Percentiles rank a stretch among this genome's conserved stretches.
Conservation (phyloP, 371 early-diverging fungal genomes). For the Rhizopus sp. region DNA sequence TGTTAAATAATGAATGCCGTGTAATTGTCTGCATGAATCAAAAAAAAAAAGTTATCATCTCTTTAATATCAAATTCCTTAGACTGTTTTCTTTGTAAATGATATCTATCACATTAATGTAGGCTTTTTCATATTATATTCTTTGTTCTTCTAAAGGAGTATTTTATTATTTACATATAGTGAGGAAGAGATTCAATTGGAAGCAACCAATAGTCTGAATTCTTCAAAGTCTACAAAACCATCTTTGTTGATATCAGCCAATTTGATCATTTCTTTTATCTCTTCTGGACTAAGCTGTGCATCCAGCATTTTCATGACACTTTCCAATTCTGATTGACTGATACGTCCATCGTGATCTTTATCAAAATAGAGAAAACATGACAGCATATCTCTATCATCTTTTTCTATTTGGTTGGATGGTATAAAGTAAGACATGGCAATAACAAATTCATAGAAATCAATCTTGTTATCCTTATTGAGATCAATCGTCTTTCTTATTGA, state of each 20-base stretch:
- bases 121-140: too few relatives aligned
- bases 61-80: too few relatives aligned
- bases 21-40: too few relatives aligned
- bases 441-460: constrained; percentile 74
- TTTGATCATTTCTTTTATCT: constrained; percentile 81
- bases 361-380: constrained; percentile 76
- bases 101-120: too few relatives aligned
- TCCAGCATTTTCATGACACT: constrained; percentile 70
- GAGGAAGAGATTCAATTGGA: neutral
- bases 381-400: constrained; percentile 52
- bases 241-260: constrained; percentile 79
- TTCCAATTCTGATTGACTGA: constrained; percentile 70
- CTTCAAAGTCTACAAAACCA: constrained; percentile 63
- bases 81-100: too few relatives aligned
- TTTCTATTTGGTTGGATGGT: constrained; percentile 16
- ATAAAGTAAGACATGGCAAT: constrained; percentile 53
- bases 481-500: constrained; percentile 38
- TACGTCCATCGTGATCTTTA: constrained; percentile 71
- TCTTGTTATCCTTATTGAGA: constrained; percentile 43
- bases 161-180: too few relatives aligned
- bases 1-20: too few relatives aligned
- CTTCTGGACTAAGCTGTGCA: constrained; percentile 67
- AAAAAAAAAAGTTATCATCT: too few relatives aligned
- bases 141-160: too few relatives aligned
- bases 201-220: constrained; percentile 62